Evolutionary conservation across 2,329 filamentous ascomycete genomes (phyloP), one percentile per base, ranked within the genome.

Genomic region (Hypomyces rosellus): DNA sequence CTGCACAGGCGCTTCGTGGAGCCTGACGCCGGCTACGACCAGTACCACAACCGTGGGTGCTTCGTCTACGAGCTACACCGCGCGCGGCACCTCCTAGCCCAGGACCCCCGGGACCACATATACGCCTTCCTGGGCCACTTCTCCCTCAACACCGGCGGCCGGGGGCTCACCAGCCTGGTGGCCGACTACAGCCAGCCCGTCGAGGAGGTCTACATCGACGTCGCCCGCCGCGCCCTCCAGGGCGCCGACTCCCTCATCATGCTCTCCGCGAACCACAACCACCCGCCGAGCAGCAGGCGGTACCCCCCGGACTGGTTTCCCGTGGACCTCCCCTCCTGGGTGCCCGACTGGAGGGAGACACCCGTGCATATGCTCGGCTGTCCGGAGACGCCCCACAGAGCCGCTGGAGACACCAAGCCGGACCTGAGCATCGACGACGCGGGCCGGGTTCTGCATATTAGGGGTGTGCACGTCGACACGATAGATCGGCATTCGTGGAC

Each of bases 51-150:
- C 52, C 64, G 66, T 1, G 62, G 62, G 12, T 63, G 59, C 36
- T 69, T 69, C 46, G 57, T 68, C 15, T 69, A 68, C 42, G 66
- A 69, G 46, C 61, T 69, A 6, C 66, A 69, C 43, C 60, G 66
- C 7, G 65, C 66, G 7, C 54, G 66, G 1, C 66, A 66, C 30
- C 52, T 69, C 14, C 57, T 59, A 0, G 55, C 65, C 12, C 63
- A 64, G 36, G 65, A 69, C 34, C 61, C 64, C 2, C 57, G 65
- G 3, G 66, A 69, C 13, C 64, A 62, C 38, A 62, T 69, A 15
- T 68, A 66, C 20, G 66, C 66, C 25, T 68, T 69, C 43, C 56
- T 69, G 1, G 65, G 66, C 1, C 66, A 69, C 53, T 68, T 65
- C 41, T 67, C 66, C 1, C 47, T 68, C 8, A 46, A 49, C 2